Evolutionary conservation across 768 basidiomycete genomes (phyloP), one percentile per base, ranked within the genome.

Genomic region (Hortiboletus campestris): DNA sequence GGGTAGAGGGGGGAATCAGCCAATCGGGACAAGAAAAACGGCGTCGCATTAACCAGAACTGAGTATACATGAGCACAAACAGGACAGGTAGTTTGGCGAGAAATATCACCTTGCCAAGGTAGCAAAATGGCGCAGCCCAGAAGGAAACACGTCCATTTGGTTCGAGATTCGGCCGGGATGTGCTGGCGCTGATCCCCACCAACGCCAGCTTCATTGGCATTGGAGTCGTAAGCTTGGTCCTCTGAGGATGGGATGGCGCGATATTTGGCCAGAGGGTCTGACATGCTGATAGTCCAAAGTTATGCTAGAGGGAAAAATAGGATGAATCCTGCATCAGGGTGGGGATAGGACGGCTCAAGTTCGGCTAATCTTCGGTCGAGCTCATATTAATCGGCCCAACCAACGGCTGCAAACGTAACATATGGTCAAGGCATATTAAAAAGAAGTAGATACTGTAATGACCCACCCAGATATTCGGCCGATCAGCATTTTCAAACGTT

Each of bases 11-110:
- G 17, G n/a, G 53, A 43, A 4, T n/a, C 46, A 12, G 46, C 34
- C 25, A 54, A 9, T 42, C 46, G 16, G 22, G 46, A 54, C 53
- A 54, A 35, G 46, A 54, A 54, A 48, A 54, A 54, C n/a, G 40
- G 19, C 3, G 32, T 35, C 11, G 20, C 31, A 6, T 47, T 47
- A 16, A 31, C 5, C 12, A 47, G 46, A 28, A n/a, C 53, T 48
- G 25, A 19, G 17, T 28, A 19, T 1, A 19, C 2, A 36, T 51
- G 22, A 51, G 50, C 17, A 43, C 19, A 38, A 43, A 13, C n/a
- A 25, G 17, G 6, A 9, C 19, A 25, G 10, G 9, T 19, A 45
- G 10, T 20, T 19, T 25, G 41, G 10, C 16, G 11, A 51, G 22
- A 20, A 4, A 22, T 7, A 19, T 42, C 7, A 54, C 53, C 46